phyloP scores from a whole-genome alignment of 495 filamentous ascomycete species.

The Oleoguttula mirabilis region DNA sequence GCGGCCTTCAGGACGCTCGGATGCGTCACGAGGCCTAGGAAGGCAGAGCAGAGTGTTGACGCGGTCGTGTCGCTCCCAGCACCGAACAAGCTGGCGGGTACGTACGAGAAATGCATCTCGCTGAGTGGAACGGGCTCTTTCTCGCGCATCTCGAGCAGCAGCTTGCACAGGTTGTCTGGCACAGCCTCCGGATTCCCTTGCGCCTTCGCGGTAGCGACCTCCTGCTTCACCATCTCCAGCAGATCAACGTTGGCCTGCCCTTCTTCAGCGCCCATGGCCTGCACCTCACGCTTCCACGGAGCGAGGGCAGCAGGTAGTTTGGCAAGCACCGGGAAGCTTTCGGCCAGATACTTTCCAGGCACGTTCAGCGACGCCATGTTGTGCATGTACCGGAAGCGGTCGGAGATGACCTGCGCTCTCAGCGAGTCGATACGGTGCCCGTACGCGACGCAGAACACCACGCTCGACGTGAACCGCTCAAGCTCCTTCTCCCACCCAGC shows the following conservation, averaged over 20 bases:
- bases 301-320: constrained; percentile 44
- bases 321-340: constrained; percentile 43
- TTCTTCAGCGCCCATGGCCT: constrained; percentile 39
- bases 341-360: constrained; percentile 46
- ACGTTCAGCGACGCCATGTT: constrained; percentile 48
- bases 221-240: constrained; percentile 42
- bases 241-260: constrained; percentile 40
- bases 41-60: constrained; percentile 47
- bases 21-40: constrained; percentile 44
- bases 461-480: constrained; percentile 51
- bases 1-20: constrained; percentile 37
- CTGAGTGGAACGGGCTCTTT: constrained; percentile 37
- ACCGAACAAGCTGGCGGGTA: constrained; percentile 50
- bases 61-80: constrained; percentile 56
- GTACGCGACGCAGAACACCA: constrained; percentile 53
- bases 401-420: constrained; percentile 39
- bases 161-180: constrained; percentile 39
- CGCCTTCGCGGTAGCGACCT: constrained; percentile 32
- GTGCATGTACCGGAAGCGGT: constrained; percentile 45
- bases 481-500: constrained; percentile 48
- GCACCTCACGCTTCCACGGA: constrained; percentile 48
- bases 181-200: constrained; percentile 26
- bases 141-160: constrained; percentile 37
- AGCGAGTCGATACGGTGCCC: constrained; percentile 47
- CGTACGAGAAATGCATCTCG: constrained; percentile 43